phyloP scores from a whole-genome alignment of 345 rosid species.

The Erysimum cheiranthoides region DNA sequence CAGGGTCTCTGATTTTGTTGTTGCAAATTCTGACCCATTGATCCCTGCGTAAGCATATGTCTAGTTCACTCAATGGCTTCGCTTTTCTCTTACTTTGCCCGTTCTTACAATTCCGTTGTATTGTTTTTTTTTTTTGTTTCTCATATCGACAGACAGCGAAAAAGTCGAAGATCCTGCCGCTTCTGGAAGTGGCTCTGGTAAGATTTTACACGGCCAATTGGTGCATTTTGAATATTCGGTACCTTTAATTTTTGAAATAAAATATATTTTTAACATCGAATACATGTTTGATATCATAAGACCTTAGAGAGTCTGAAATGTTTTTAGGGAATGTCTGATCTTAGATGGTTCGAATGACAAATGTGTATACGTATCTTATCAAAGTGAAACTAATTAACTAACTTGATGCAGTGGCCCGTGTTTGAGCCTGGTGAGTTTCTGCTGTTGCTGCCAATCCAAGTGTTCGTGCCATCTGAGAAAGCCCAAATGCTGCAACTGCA shows the following conservation, averaged over 20 bases:
- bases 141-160: slow-evolving; percentile 54
- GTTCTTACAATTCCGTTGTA: background rate
- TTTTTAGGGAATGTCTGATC: background rate
- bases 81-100: background rate
- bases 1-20: slow-evolving; percentile 79
- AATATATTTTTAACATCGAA: background rate
- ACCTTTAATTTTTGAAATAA: background rate
- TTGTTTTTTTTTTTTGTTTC: background rate
- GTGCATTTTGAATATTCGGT: no score
- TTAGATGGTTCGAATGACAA: background rate
- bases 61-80: slow-evolving; percentile 4
- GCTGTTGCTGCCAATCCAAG: slow-evolving; percentile 71
- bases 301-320: background rate
- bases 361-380: background rate
- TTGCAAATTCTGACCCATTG: slow-evolving; percentile 73
- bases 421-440: slow-evolving; percentile 66
- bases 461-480: slow-evolving; percentile 55
- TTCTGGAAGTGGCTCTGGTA: slow-evolving; percentile 95
- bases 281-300: background rate
- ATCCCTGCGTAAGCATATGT: slow-evolving; percentile 61
- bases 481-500: slow-evolving; percentile 57
- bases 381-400: slow-evolving; percentile 25
- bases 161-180: slow-evolving; percentile 60
- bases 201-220: background rate
- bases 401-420: slow-evolving; percentile 60